These are phyloP conservation scores for Talaromyces albobiverticillius DNA, from an alignment of 2,329 filamentous ascomycete genomes.

Conservation along the genomic window DNA sequence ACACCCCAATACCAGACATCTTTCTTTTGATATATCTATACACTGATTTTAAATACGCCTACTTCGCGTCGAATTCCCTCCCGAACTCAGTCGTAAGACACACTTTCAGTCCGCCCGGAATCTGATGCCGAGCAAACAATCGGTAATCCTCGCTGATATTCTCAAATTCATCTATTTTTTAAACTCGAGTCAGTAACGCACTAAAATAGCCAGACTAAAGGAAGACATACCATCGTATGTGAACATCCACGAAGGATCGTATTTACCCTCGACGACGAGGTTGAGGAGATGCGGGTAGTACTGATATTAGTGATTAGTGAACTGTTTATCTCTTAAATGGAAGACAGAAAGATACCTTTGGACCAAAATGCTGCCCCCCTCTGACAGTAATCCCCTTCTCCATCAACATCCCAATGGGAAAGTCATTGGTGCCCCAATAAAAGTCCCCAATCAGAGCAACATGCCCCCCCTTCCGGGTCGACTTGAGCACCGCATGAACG, in stretches of 20 bases:
- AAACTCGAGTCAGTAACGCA: background rate
- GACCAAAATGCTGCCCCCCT: constrained; percentile 25
- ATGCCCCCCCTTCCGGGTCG: constrained; percentile 29
- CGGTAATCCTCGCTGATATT: constrained; percentile 26
- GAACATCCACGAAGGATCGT: constrained; percentile 31
- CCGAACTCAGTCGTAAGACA: constrained; percentile 27
- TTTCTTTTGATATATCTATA: no score
- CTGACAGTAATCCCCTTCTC: constrained; percentile 32
- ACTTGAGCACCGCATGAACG: constrained; percentile 26
- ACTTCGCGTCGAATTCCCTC: constrained; percentile 16
- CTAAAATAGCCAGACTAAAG: background rate
- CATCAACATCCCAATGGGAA: constrained; percentile 31
- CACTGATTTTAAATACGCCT: no score
- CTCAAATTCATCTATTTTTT: constrained; percentile 26
- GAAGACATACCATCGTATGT: constrained; percentile 21
- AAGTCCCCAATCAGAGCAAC: constrained; percentile 30
- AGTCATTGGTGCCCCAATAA: constrained; percentile 26
- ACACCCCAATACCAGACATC: no score
- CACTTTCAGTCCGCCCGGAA: constrained; percentile 30
- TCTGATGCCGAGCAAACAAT: constrained; percentile 22
- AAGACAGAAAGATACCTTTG: constrained; percentile 19
- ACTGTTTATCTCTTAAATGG: background rate
- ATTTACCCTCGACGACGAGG: constrained; percentile 24
- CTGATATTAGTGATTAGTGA: constrained; percentile 15
- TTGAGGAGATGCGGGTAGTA: constrained; percentile 30